Evolutionary conservation across 345 rosid species (phyloP).

Genomic region (Dovyalis caffra): DNA sequence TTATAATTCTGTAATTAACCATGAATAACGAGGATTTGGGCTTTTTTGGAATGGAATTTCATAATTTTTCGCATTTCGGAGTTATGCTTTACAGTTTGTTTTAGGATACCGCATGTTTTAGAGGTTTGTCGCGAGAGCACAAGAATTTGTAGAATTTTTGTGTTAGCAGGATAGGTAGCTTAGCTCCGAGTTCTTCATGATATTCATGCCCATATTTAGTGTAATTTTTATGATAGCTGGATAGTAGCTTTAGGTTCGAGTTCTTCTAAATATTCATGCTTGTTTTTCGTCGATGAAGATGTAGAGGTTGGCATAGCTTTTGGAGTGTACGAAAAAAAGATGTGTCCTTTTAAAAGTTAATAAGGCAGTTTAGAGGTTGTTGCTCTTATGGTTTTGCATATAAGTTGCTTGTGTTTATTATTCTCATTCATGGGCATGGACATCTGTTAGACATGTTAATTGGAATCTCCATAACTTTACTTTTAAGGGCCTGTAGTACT

Average conservation of each 20-base stretch:
- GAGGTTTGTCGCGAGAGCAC: neutral
- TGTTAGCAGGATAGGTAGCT: neutral
- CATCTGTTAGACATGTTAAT: neutral
- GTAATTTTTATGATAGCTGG: too few relatives aligned
- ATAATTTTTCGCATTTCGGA: too few relatives aligned
- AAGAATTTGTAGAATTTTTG: neutral
- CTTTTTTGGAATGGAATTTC: neutral
- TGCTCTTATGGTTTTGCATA: neutral
- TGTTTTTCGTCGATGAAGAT: neutral
- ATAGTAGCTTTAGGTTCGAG: neutral
- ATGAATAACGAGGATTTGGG: neutral
- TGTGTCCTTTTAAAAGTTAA: neutral
- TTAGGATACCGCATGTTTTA: neutral
- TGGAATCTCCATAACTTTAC: neutral
- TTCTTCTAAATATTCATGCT: neutral
- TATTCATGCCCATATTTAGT: neutral
- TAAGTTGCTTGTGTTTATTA: neutral
- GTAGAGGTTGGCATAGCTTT: neutral
- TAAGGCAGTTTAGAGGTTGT: neutral
- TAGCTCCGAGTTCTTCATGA: neutral
- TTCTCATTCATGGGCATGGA: neutral
- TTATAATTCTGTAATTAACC: neutral
- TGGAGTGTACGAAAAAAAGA: neutral
- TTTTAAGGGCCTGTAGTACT: neutral
- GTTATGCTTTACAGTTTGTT: neutral